Evolutionary conservation across 371 early-diverging fungal species (phyloP).

Genomic region (Rhizopus sp.): DNA sequence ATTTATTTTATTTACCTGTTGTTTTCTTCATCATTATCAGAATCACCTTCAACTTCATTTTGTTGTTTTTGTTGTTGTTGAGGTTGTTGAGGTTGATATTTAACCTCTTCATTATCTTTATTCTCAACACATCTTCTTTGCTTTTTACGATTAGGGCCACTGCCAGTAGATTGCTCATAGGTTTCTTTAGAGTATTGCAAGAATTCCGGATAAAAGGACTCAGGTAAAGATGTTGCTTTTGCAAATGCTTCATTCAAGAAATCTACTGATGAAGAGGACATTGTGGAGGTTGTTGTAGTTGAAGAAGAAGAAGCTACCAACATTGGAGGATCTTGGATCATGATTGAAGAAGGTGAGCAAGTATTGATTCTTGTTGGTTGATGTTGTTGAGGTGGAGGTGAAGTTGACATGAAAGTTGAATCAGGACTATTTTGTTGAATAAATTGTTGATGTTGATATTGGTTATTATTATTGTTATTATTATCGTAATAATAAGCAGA

Average conservation of each 20-base stretch:
- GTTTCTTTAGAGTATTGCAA: conserved; percentile 39
- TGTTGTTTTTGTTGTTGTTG: too few relatives aligned
- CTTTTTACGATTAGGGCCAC: conserved; percentile 33
- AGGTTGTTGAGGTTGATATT: too few relatives aligned
- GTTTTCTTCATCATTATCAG: conserved; percentile 31
- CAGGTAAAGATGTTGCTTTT: conserved; percentile 38
- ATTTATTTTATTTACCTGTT: conserved; percentile 12
- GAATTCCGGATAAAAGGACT: conserved; percentile 41
- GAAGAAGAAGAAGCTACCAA: conserved; percentile 48
- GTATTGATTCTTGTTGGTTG: conserved; percentile 5
- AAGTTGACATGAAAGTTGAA: conserved; percentile 24
- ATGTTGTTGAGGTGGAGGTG: conserved; percentile 15
- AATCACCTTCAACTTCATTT: too few relatives aligned
- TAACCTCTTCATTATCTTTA: conserved; percentile 18
- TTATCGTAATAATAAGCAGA: conserved; percentile 24
- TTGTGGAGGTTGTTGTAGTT: conserved; percentile 32
- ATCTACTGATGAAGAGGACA: conserved; percentile 37
- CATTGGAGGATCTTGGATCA: conserved; percentile 42
- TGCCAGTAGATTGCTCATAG: conserved; percentile 37
- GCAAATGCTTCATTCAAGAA: conserved; percentile 39
- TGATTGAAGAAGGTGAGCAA: conserved; percentile 38
- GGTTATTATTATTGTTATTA: too few relatives aligned
- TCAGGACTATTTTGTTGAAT: conserved; percentile 20
- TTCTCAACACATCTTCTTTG: conserved; percentile 20
- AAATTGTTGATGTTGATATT: conserved; percentile 17